phyloP scores from a whole-genome alignment of 1,139 yeast genomes.

The Kodamaea alishanica region DNA sequence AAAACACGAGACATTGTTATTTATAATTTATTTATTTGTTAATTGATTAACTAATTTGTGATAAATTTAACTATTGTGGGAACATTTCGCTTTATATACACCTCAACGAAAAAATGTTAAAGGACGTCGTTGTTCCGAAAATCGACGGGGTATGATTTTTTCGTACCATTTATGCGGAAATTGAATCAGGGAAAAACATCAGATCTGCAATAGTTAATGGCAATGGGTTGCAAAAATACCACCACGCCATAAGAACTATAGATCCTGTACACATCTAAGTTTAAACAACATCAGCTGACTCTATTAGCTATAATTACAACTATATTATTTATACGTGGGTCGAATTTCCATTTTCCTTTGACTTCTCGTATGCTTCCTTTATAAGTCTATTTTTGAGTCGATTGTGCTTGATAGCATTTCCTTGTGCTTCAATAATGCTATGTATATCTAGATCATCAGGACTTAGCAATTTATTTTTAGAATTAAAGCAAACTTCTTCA shows the following conservation, averaged over 20 bases:
- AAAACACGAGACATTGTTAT: conserved; percentile 75
- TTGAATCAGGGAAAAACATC: too few species aligned
- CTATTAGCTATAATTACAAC: too few species aligned
- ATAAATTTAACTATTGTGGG: conserved; percentile 1
- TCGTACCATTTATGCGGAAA: too few species aligned
- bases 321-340: too few species aligned
- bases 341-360: neutral
- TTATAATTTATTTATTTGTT: neutral
- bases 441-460: conserved; percentile 43
- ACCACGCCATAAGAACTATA: too few species aligned
- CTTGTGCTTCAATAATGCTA: conserved; percentile 43
- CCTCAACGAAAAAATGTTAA: conserved; percentile 4
- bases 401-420: conserved; percentile 36
- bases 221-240: too few species aligned
- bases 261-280: too few species aligned
- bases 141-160: neutral
- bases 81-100: conserved; percentile 6
- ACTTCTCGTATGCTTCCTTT: conserved; percentile 29
- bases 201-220: too few species aligned
- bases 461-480: conserved; percentile 31
- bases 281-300: too few species aligned
- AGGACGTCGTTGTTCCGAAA: conserved; percentile 11
- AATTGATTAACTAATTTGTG: neutral
- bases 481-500: conserved; percentile 42
- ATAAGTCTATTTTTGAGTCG: conserved; percentile 38